Evolutionary conservation across 1,139 yeast species (phyloP), one percentile per base, ranked within the genome.

Genomic region (Saccharomyces hybrid): DNA sequence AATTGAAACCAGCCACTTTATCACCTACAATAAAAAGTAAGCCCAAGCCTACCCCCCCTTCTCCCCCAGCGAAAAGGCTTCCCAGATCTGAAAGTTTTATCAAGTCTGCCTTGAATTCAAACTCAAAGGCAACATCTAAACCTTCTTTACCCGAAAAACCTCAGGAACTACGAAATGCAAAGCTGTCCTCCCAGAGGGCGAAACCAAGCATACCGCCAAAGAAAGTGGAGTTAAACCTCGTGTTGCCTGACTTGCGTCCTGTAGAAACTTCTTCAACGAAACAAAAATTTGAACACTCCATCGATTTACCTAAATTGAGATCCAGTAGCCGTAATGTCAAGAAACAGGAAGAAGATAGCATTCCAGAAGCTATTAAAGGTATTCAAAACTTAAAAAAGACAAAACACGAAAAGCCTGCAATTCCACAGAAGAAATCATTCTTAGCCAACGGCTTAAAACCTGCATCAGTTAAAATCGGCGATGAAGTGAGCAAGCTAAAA

Each of bases 61-160:
- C 26, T 7, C 42, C 47, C 24, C 24, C 46, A 21, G 24, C 48
- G 16, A 54, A 29, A n/a, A 56, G 32, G n/a, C 14, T 52, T 47
- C 59, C 62, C 9, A 53, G 55, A n/a, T 54, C 62, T 8, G 64
- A 58, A 26, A 60, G 60, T 50, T 58, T 63, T 27, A 62, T 64
- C 38, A 57, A 54, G 19, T 62, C 65, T 6, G 63, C 65, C 47
- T 44, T 62, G 28, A 63, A 64, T 56, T 65, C 58, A 56, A 47
- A 38, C 11, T 16, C 26, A 2, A 16, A 27, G 11, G 16, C 21
- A 24, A 4, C 27, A 24, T 49, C 53, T 11, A 50, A 50, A 8
- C 52, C 52, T 12, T 50, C 52, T 44, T 29, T 50, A 16, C 52
- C 52, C 12, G 52, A 50, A 31, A 24, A 38, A 21, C 24, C 28